Evolutionary conservation across 2,329 filamentous ascomycete genomes (phyloP).

Genomic region (Corinectria fuckeliana): DNA sequence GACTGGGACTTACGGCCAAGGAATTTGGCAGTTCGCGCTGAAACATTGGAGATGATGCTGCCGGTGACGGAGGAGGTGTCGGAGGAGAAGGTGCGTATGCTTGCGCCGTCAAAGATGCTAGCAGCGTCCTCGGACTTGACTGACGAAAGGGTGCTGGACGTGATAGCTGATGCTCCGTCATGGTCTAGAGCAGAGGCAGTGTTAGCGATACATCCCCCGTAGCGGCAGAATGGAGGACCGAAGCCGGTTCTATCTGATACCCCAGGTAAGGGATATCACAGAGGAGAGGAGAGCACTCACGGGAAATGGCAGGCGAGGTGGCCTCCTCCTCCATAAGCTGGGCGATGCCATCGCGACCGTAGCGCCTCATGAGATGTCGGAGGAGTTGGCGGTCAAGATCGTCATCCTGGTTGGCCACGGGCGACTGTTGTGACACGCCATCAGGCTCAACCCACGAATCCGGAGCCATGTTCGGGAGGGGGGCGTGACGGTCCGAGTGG

Average conservation of each 20-base stretch:
- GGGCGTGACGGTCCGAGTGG: conserved; percentile 26
- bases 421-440: conserved; percentile 39
- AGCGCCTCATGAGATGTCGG: conserved; percentile 44
- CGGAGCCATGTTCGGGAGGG: conserved; percentile 36
- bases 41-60: conserved; percentile 51
- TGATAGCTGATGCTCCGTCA: conserved; percentile 45
- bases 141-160: conserved; percentile 44
- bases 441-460: conserved; percentile 43
- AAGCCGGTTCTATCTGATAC: neutral
- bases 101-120: conserved; percentile 47
- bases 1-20: conserved; percentile 40
- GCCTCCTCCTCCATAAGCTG: conserved; percentile 44
- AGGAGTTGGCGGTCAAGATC: conserved; percentile 45
- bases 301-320: conserved; percentile 32
- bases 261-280: neutral
- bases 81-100: conserved; percentile 48
- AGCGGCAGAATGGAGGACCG: neutral
- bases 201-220: conserved; percentile 9
- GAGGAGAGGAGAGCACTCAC: conserved; percentile 35
- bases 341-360: conserved; percentile 42
- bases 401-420: conserved; percentile 36
- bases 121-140: conserved; percentile 45
- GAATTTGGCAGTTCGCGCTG: conserved; percentile 45
- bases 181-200: conserved; percentile 26
- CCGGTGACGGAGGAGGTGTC: conserved; percentile 49